A percentile compares a stretch with the other conserved stretches of the same genome.
Conservation (phyloP, 495 filamentous ascomycete species). For the Cercophora newfieldiana region DNA sequence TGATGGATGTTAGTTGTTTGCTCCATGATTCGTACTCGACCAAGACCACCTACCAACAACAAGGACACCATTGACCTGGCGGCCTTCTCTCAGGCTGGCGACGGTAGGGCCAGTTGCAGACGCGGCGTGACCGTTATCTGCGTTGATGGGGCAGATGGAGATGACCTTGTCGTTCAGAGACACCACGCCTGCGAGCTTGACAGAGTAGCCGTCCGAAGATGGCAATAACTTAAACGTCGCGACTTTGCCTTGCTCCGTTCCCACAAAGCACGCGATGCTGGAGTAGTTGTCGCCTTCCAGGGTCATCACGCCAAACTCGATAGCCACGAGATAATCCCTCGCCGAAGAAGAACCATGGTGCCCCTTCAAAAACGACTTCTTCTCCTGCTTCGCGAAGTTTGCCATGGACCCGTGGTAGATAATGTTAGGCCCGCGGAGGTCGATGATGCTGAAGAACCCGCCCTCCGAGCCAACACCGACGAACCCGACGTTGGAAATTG, state of each 20-base stretch:
- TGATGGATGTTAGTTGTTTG: background rate
- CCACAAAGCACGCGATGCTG: slow-evolving; percentile 88
- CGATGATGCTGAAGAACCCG: slow-evolving; percentile 76
- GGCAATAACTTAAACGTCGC: slow-evolving; percentile 90
- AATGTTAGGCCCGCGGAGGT: slow-evolving; percentile 84
- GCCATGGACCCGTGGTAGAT: slow-evolving; percentile 70
- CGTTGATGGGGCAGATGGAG: slow-evolving; percentile 72
- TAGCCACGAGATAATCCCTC: slow-evolving; percentile 70
- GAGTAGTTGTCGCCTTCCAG: slow-evolving; percentile 92
- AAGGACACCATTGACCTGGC: slow-evolving; percentile 67
- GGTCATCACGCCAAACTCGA: slow-evolving; percentile 93
- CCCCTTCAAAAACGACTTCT: slow-evolving; percentile 61
- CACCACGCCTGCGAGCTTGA: slow-evolving; percentile 64
- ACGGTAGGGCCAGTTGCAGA: slow-evolving; percentile 72
- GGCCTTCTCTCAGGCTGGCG: slow-evolving; percentile 67
- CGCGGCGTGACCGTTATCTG: slow-evolving; percentile 73
- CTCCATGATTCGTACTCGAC: background rate
- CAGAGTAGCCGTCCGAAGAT: slow-evolving; percentile 68
- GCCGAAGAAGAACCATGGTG: slow-evolving; percentile 39
- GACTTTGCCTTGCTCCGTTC: slow-evolving; percentile 79
- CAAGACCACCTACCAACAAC: slow-evolving; percentile 49
- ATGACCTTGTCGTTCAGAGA: slow-evolving; percentile 71
- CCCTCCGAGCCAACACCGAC: slow-evolving; percentile 80
- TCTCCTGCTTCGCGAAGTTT: slow-evolving; percentile 69
- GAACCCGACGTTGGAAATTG: slow-evolving; percentile 89